phyloP scores from a whole-genome alignment of 345 rosid species.

The Rhodamnia argentea region DNA sequence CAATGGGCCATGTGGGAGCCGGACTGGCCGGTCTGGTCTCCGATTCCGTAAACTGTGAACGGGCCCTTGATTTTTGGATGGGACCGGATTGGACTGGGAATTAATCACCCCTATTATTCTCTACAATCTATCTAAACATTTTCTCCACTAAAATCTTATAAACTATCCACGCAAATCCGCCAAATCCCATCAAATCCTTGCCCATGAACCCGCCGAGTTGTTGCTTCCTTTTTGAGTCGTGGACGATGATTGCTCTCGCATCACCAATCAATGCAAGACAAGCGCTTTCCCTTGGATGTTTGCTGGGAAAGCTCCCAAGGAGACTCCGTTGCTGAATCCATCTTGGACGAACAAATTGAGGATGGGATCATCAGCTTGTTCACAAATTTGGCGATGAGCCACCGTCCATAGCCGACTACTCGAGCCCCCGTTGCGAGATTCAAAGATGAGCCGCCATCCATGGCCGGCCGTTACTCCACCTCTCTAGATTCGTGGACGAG shows the following conservation, averaged over 20 bases:
- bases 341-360: neutral
- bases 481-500: neutral
- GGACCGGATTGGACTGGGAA: too few relatives aligned
- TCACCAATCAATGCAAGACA: neutral
- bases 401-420: neutral
- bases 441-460: neutral
- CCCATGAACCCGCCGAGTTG: neutral
- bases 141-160: neutral
- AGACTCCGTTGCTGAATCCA: neutral
- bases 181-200: neutral
- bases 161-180: neutral
- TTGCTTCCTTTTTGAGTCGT: neutral
- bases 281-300: neutral
- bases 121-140: fast-evolving
- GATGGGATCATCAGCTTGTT: neutral
- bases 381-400: neutral
- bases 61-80: too few relatives aligned
- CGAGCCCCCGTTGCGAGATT: neutral
- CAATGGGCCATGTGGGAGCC: too few relatives aligned
- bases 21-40: too few relatives aligned
- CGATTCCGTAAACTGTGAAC: too few relatives aligned
- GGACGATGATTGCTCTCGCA: neutral
- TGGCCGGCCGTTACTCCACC: neutral
- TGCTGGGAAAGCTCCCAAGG: neutral
- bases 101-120: too few relatives aligned